Conservation (phyloP, 345 rosid genomes). For the Bruguiera sexangula region DNA sequence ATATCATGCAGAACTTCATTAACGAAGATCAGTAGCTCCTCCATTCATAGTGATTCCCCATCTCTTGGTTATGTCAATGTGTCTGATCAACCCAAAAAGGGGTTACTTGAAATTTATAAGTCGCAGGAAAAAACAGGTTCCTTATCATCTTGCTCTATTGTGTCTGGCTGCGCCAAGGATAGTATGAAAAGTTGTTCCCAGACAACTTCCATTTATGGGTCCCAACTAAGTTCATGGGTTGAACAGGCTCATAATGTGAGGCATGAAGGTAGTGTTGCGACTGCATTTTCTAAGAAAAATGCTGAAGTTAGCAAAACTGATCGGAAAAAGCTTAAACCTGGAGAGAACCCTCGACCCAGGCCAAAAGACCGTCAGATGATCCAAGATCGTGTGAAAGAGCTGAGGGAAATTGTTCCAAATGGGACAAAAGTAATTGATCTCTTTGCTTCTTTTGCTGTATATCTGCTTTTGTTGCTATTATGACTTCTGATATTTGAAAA, state of each 20-base stretch:
- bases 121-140: constrained; percentile 36
- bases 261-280: constrained; percentile 49
- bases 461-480: not conserved
- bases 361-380: constrained; percentile 99
- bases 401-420: constrained; percentile 94
- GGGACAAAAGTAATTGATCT: constrained; percentile 73
- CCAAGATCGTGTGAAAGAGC: constrained; percentile 96
- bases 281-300: constrained; percentile 65
- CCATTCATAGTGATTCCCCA: constrained; percentile 45
- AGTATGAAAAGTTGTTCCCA: constrained; percentile 45
- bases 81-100: constrained; percentile 39
- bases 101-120: constrained; percentile 35
- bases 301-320: constrained; percentile 58
- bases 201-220: constrained; percentile 51
- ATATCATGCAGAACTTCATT: constrained; percentile 66
- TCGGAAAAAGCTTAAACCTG: constrained; percentile 85
- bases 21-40: constrained; percentile 63
- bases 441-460: not conserved
- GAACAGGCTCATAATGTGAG: constrained; percentile 59
- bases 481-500: not conserved
- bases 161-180: constrained; percentile 46
- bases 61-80: constrained; percentile 26
- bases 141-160: constrained; percentile 36
- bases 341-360: constrained; percentile 93
- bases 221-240: constrained; percentile 87